These are phyloP conservation scores for Phalaenopsis equestris DNA, from an alignment of 106 monocot species.

Conservation along the genomic window DNA sequence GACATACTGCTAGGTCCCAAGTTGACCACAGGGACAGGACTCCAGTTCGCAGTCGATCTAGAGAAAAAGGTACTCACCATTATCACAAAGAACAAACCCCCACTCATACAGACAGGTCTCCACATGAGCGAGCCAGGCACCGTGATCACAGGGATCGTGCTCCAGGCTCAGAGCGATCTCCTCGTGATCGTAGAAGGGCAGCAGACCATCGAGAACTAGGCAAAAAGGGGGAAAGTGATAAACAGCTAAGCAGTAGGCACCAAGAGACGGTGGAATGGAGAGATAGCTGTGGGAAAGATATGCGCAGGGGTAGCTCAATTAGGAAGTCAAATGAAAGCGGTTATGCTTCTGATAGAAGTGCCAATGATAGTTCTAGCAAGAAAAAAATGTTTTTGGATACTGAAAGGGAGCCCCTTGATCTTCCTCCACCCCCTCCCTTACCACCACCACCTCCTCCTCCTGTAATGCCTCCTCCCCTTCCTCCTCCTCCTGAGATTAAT, in stretches of 20 bases:
- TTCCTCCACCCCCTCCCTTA: constrained; percentile 44
- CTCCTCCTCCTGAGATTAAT: constrained; percentile 26
- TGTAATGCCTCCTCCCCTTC: constrained; percentile 30
- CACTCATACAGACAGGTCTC: constrained; percentile 23
- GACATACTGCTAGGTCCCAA: constrained; percentile 21
- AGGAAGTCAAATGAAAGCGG: constrained; percentile 32
- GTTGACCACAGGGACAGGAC: constrained; percentile 41
- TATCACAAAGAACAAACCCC: constrained; percentile 33
- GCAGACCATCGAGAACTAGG: constrained; percentile 25
- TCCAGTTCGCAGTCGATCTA: constrained; percentile 38
- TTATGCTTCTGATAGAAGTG: constrained; percentile 28
- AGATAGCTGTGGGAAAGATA: constrained; percentile 33
- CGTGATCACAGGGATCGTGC: constrained; percentile 28
- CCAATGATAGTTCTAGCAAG: constrained; percentile 30
- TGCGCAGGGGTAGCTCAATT: constrained; percentile 16
- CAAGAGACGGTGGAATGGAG: constrained; percentile 28
- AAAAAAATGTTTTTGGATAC: constrained; percentile 23
- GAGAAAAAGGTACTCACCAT: constrained; percentile 17
- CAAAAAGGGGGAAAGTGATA: constrained; percentile 31
- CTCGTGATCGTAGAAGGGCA: constrained; percentile 18
- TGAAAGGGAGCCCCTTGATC: constrained; percentile 28
- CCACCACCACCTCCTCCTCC: constrained; percentile 40
- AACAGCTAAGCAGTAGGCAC: constrained; percentile 23
- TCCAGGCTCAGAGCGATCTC: constrained; percentile 32
- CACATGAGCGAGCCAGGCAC: constrained; percentile 29